Percentiles rank a stretch among this genome's conserved stretches.
These are phyloP conservation scores for Colletotrichum cuscutae DNA, from an alignment of 2,329 filamentous ascomycete species.

Conservation along the genomic window DNA sequence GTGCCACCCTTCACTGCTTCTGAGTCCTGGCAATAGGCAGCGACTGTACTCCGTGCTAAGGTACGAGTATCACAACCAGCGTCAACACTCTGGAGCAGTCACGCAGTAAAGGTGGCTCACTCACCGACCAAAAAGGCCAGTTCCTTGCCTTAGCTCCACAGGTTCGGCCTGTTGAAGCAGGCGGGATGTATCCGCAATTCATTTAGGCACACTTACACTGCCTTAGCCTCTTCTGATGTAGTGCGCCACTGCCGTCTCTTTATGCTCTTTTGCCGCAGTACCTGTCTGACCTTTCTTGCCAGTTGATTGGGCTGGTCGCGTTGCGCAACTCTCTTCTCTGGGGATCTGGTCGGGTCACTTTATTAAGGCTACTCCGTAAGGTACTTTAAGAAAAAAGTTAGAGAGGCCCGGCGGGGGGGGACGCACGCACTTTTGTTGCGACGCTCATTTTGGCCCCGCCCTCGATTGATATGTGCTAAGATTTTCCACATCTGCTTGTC, in stretches of 20 bases:
- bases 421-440: conserved; percentile 7
- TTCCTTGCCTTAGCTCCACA: not conserved
- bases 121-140: not conserved
- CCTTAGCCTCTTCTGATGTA: not conserved
- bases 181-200: not conserved
- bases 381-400: too few relatives aligned
- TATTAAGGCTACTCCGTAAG: too few relatives aligned
- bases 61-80: not conserved
- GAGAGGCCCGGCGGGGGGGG: not conserved
- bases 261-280: not conserved
- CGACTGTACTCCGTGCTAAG: not conserved
- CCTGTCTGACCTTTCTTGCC: not conserved
- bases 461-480: not conserved
- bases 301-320: not conserved
- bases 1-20: too few relatives aligned
- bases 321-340: not conserved
- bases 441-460: not conserved
- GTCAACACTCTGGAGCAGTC: too few relatives aligned
- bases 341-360: not conserved
- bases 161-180: not conserved
- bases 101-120: not conserved
- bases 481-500: not conserved
- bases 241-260: not conserved
- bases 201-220: not conserved
- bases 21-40: too few relatives aligned